Base-by-base conservation (phyloP, 345 rosid species). In the Gynandropsis gynandra region DNA sequence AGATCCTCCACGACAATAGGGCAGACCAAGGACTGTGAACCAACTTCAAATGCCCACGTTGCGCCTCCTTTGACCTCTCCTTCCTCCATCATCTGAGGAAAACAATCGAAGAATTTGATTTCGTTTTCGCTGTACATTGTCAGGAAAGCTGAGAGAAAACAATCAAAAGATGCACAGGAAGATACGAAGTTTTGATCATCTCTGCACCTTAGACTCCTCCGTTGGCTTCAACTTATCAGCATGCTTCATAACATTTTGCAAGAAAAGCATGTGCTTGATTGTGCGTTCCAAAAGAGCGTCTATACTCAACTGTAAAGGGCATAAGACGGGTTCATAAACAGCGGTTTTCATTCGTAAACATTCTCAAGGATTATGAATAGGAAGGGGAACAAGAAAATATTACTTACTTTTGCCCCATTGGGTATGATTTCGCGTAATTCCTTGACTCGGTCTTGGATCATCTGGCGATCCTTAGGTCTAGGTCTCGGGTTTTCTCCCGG, bases 371-470 rank as follows among this genome's bases (percentile, higher is more conserved):
- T 1, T 37, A 41, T 10, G 18, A 31, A 7, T 36, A 16, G 10
- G 29, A 2, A 5, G 6, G 14, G 27, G 7, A 60, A 48, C 8
- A 4, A 1, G 31, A 32, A 20, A 50, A 20, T 40, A 19, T 56
- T 64, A 40, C 65, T 69, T 92, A 92, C 98, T 58, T 92, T 92
- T 35, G 95, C 82, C 15, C 94, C 94, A 54, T 81, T 87, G 10
- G 98, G 98, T 49, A 92, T 90, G 55, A 92, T 85, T 75, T 92
- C 98, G 15, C 97, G 81, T 79, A 92, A 56, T 75, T 92, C 99
- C 71, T 92, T 92, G 33, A 92, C 94, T 37, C 97, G 90, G 69
- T 92, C 99, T 74, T 92, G 99, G 50, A 92, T 92, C 97, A 92
- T 83, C 56, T 92, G 99, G 5, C 99, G 90, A 74, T 92, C 99